phyloP scores from a whole-genome alignment of 2,329 filamentous ascomycete species.

The Ceratocystis huliohia region DNA sequence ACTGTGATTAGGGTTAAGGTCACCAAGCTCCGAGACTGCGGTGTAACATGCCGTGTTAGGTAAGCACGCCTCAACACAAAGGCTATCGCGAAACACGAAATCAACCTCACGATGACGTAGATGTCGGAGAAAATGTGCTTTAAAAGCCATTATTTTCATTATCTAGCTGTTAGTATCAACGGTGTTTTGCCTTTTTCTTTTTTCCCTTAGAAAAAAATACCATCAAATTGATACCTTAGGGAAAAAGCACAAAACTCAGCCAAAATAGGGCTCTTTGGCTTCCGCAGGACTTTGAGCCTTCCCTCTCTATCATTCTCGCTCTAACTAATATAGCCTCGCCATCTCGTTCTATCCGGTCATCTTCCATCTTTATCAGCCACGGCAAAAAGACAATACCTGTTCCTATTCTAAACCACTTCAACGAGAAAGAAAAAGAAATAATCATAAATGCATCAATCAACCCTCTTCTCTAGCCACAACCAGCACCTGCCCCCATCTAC shows the following conservation, averaged over 20 bases:
- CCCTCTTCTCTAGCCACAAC: too few relatives aligned
- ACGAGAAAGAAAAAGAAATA: neutral
- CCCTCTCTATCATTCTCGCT: neutral
- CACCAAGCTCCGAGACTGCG: neutral
- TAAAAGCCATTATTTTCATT: too few relatives aligned
- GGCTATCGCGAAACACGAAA: neutral
- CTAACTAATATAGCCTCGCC: neutral
- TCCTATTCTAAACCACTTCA: constrained; percentile 2
- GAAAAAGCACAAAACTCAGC: neutral
- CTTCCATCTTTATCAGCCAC: neutral
- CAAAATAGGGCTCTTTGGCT: neutral
- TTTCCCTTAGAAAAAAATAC: neutral
- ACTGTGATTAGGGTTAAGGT: neutral
- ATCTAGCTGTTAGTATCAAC: too few relatives aligned
- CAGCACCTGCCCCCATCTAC: too few relatives aligned
- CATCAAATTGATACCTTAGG: neutral
- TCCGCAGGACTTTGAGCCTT: neutral
- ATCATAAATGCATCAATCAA: neutral
- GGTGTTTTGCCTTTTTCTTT: too few relatives aligned
- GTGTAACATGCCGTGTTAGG: neutral
- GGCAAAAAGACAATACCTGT: neutral
- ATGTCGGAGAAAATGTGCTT: too few relatives aligned
- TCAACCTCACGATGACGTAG: neutral
- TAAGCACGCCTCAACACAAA: neutral
- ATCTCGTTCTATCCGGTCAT: constrained; percentile 5